These are phyloP conservation scores for Xylaria sp. DNA, from an alignment of 495 filamentous ascomycete genomes.

Conservation along the genomic window DNA sequence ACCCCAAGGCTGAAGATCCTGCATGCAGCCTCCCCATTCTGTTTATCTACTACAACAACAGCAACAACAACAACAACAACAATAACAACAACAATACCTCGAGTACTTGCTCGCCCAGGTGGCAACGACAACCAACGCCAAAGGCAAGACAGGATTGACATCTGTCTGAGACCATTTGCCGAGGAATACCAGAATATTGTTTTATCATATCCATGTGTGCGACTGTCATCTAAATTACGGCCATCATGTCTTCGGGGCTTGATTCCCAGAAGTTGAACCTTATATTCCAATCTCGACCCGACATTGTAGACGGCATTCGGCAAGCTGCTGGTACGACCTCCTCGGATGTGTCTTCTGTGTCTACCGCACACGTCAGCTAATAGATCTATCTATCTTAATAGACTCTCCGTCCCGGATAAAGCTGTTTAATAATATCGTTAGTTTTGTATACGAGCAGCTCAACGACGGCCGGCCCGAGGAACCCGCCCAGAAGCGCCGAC, in stretches of 20 bases:
- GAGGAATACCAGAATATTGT: too few species aligned
- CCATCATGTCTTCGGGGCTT: conserved; percentile 49
- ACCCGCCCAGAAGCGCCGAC: conserved; percentile 56
- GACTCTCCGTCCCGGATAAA: conserved; percentile 52
- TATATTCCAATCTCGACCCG: conserved; percentile 54
- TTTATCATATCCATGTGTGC: conserved; percentile 4
- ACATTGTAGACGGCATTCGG: conserved; percentile 52
- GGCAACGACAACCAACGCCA: not conserved
- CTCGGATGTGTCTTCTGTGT: not conserved
- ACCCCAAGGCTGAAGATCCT: conserved; percentile 27
- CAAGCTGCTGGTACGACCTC: conserved; percentile 51
- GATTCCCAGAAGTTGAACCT: conserved; percentile 49
- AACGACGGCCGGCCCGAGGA: conserved; percentile 36
- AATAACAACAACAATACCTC: too few species aligned
- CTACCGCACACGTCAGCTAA: conserved; percentile 8
- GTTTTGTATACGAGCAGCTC: conserved; percentile 52
- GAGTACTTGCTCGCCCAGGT: too few species aligned
- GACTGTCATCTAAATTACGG: conserved; percentile 6
- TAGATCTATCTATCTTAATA: conserved; percentile 39
- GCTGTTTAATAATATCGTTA: conserved; percentile 63
- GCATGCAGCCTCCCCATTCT: conserved; percentile 11
- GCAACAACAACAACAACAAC: not conserved
- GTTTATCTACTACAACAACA: not conserved
- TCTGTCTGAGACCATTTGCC: too few species aligned
- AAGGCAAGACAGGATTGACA: too few species aligned